phyloP scores from a whole-genome alignment of 2,329 filamentous ascomycete genomes.

The Fusarium mangiferae region DNA sequence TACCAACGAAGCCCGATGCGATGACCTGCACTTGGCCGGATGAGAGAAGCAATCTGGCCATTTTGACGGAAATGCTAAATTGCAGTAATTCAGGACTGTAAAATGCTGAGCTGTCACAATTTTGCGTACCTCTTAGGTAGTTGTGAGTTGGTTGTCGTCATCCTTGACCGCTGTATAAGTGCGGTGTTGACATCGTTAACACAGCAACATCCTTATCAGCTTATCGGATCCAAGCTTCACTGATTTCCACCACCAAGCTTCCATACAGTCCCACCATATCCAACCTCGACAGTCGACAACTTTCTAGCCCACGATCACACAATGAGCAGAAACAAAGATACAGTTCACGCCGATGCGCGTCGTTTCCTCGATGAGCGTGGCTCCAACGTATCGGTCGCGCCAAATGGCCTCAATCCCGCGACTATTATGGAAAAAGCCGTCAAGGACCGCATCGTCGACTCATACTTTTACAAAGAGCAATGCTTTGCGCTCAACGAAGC shows the following conservation, averaged over 20 bases:
- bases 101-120: background rate
- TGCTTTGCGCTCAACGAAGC: conserved; percentile 93
- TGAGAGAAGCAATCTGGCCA: conserved; percentile 67
- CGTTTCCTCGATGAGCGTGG: conserved; percentile 92
- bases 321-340: conserved; percentile 56
- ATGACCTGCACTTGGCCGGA: conserved; percentile 77
- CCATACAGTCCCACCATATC: conserved; percentile 19
- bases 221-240: conserved; percentile 23
- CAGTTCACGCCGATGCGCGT: conserved; percentile 82
- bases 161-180: conserved; percentile 16
- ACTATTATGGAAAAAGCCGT: conserved; percentile 96
- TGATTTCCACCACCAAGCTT: conserved; percentile 37
- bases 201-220: conserved; percentile 58
- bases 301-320: conserved; percentile 6
- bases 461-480: conserved; percentile 98
- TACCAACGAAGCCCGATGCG: conserved; percentile 72
- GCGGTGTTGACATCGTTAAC: conserved; percentile 49
- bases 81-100: background rate
- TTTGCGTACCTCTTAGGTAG: background rate
- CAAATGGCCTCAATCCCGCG: conserved; percentile 91
- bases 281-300: conserved; percentile 19
- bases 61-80: conserved; percentile 9
- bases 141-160: conserved; percentile 25
- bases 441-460: conserved; percentile 93
- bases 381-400: conserved; percentile 78